A percentile compares a stretch with the other conserved stretches of the same genome.
Evolutionary conservation across 331 rosid species (phyloP).

Genomic region (Pyracantha coccinea): DNA sequence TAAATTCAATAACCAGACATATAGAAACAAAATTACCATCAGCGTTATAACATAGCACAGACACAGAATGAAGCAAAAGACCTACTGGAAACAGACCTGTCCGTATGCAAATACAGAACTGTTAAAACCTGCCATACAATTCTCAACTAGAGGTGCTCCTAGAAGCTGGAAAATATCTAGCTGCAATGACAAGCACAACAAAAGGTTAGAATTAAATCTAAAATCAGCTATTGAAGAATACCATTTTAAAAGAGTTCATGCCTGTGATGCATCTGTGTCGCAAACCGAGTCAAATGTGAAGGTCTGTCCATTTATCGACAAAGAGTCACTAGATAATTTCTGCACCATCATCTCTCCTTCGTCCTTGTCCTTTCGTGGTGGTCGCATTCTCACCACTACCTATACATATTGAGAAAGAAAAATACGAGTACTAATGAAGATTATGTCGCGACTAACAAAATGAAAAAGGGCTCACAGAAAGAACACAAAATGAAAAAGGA

Average conservation of each 20-base stretch:
- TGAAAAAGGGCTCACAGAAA: no score
- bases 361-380: constrained; percentile 51
- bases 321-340: constrained; percentile 60
- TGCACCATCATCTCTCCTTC: constrained; percentile 75
- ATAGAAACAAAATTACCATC: not conserved
- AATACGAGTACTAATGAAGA: not conserved
- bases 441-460: not conserved
- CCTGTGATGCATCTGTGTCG: constrained; percentile 85
- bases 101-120: constrained; percentile 99
- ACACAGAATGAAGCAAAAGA: not conserved
- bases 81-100: constrained; percentile 48
- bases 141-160: constrained; percentile 87
- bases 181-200: constrained; percentile 35
- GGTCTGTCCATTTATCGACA: constrained; percentile 70
- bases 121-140: constrained; percentile 95
- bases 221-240: constrained; percentile 6
- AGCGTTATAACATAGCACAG: not conserved
- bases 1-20: constrained; percentile 4
- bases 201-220: constrained; percentile 4
- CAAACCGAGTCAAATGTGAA: constrained; percentile 94
- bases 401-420: constrained; percentile 10
- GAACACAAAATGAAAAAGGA: no score
- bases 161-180: constrained; percentile 85
- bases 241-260: constrained; percentile 19
- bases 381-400: constrained; percentile 94